Evolutionary conservation across 1,284 basidiomycete species (phyloP).

Genomic region (Cystobasidiaceae sp.): DNA sequence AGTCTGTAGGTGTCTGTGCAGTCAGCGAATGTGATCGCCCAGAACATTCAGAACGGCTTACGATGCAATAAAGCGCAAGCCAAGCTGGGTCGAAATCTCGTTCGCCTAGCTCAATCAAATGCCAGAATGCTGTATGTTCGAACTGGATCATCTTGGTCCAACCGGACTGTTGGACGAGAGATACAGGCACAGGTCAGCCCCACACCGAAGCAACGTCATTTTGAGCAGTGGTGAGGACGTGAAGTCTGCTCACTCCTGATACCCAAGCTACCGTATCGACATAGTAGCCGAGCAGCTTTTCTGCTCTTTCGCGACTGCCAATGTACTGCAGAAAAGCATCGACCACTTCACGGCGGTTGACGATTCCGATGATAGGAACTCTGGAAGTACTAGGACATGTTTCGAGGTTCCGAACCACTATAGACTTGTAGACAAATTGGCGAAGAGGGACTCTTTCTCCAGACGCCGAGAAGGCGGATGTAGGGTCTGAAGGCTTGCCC

Average conservation of each 20-base stretch:
- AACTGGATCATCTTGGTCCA: slow-evolving; percentile 4
- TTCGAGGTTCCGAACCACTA: not conserved
- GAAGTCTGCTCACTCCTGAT: not conserved
- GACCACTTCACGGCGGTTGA: slow-evolving; percentile 1
- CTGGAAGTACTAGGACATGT: not conserved
- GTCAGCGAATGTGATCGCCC: not conserved
- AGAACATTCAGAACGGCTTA: not conserved
- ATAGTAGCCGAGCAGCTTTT: not conserved
- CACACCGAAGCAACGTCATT: not conserved
- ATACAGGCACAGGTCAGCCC: too few relatives aligned
- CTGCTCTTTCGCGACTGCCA: not conserved
- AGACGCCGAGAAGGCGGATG: not conserved
- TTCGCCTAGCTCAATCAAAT: slow-evolving; percentile 4
- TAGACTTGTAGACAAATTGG: slow-evolving; percentile 11
- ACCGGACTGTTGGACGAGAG: not conserved
- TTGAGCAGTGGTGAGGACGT: not conserved
- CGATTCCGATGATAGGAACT: not conserved
- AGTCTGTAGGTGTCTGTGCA: not conserved
- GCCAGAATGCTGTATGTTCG: slow-evolving; percentile 20
- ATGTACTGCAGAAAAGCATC: slow-evolving; percentile 6
- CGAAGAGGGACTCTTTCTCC: not conserved
- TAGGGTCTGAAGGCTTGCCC: not conserved
- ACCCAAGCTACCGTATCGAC: not conserved
- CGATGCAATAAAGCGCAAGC: slow-evolving; percentile 5
- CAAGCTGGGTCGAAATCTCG: slow-evolving; percentile 21